These are phyloP conservation scores for Hanseniaspora uvarum DNA, from an alignment of 1,139 yeast genomes.

Conservation along the genomic window DNA sequence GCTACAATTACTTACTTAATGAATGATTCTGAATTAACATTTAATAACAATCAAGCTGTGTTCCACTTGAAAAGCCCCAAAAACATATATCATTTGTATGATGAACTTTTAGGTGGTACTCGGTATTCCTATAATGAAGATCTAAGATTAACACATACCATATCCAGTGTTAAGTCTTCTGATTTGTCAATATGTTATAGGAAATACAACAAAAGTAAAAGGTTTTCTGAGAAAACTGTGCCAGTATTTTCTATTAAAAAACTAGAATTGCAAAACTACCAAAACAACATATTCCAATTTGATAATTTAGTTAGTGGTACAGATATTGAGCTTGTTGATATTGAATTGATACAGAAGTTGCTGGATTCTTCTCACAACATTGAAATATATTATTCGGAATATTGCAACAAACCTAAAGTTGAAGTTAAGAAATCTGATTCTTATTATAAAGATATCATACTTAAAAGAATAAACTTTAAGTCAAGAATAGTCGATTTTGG, in stretches of 20 bases:
- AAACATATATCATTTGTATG: slow-evolving; percentile 12
- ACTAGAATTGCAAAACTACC: slow-evolving; percentile 15
- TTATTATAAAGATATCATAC: background rate
- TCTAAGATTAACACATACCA: slow-evolving; percentile 9
- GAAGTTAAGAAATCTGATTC: background rate
- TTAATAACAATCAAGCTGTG: slow-evolving; percentile 10
- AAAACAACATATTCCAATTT: slow-evolving; percentile 13
- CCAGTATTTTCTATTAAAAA: background rate
- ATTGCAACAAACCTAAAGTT: background rate
- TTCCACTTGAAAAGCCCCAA: slow-evolving; percentile 13
- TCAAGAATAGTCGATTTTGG: background rate
- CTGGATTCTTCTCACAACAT: slow-evolving; percentile 15
- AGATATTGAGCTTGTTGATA: slow-evolving; percentile 15
- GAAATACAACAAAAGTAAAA: background rate
- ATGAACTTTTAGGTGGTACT: slow-evolving; percentile 9
- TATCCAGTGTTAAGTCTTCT: slow-evolving; percentile 11
- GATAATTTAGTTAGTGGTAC: slow-evolving; percentile 11
- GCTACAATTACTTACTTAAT: slow-evolving; percentile 8
- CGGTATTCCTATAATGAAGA: slow-evolving; percentile 4
- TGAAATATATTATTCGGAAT: background rate
- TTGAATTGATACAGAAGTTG: slow-evolving; percentile 23
- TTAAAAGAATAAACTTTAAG: background rate
- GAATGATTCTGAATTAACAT: slow-evolving; percentile 1
- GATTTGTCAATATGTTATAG: slow-evolving; percentile 2
- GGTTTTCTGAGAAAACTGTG: background rate